Base-by-base conservation (phyloP, 1,284 basidiomycete genomes). In the Apiotrichum domesticum region DNA sequence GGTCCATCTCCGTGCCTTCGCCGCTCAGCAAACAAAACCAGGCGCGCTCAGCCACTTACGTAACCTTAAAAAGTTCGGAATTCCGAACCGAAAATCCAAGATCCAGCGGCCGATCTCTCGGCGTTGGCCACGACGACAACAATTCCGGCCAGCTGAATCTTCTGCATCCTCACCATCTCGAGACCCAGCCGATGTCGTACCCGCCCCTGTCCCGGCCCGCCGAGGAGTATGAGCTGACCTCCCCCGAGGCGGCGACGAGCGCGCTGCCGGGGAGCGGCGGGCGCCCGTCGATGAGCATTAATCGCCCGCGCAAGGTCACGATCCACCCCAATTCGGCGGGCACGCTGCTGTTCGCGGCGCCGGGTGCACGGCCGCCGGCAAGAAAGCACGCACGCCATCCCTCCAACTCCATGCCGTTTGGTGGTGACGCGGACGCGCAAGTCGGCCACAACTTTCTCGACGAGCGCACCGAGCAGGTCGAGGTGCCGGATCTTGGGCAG, bases 401-500 rank as follows among this genome's bases (percentile, higher is more conserved):
- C 15, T 46, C 34, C 13, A 33, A 49, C 11, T 35, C 29, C 5
- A 43, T 37, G 33, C 21, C 34, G 9, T 51, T 44, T 35, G 50
- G 42, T 8, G n/a, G 15, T 2, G 42, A 52, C 35, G 33, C 14
- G 14, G 29, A 34, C 21, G 21, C 21, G 14, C 42, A 37, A 44
- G 29, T 42, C 7, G 40, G 37, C 6, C 47, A 43, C n/a, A 46
- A 52, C 45, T 63, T 63, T 41, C 56, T 63, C 33, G 62, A 63
- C 11, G 62, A 63, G 0, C 29, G 41, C 2, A 53, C 54, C 0
- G 72, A 77, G 46, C 63, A 73, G 49, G 74, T 77, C 2, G 65
- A 70, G 11, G 57, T 77, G n/a, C 75, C 75, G 0, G 70, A 77
- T 53, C 70, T 77, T 52, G 70, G 69, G 1, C 71, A 72, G 39